Evolutionary conservation across 2,329 filamentous ascomycete species (phyloP).

Genomic region (Metarhizium guizhouense): DNA sequence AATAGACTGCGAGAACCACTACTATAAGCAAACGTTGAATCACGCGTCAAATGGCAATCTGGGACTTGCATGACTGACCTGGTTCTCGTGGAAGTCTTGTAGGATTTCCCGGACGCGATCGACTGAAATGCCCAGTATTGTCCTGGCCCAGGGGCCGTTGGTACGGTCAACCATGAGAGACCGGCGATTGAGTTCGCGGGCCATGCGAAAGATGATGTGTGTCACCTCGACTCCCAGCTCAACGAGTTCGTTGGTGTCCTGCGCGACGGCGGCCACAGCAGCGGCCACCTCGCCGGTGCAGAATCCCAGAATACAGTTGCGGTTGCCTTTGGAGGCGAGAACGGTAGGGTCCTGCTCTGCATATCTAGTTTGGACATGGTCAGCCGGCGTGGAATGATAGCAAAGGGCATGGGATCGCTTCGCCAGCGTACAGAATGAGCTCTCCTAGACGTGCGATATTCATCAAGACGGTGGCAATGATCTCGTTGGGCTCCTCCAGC

Average conservation of each 20-base stretch:
- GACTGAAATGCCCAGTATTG: not conserved
- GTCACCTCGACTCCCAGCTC: not conserved
- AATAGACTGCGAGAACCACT: not conserved
- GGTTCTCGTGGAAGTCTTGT: not conserved
- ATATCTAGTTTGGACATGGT: not conserved
- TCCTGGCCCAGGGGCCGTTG: not conserved
- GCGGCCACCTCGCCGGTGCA: not conserved
- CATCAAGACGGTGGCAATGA: not conserved
- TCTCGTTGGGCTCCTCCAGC: not conserved
- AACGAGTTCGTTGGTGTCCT: not conserved
- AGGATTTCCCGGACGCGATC: not conserved
- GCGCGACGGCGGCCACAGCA: not conserved
- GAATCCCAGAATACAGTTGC: not conserved
- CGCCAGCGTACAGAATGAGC: not conserved
- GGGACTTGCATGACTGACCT: not conserved
- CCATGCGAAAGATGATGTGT: not conserved
- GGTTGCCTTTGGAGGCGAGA: not conserved
- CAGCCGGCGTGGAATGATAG: not conserved
- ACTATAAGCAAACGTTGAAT: not conserved
- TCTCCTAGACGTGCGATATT: not conserved
- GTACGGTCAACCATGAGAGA: not conserved
- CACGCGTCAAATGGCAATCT: not conserved
- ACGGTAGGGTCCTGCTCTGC: not conserved
- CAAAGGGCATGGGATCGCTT: not conserved
- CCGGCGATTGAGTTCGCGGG: not conserved